Evolutionary conservation across 495 filamentous ascomycete species (phyloP).

Genomic region (Penicillium bovifimosum): DNA sequence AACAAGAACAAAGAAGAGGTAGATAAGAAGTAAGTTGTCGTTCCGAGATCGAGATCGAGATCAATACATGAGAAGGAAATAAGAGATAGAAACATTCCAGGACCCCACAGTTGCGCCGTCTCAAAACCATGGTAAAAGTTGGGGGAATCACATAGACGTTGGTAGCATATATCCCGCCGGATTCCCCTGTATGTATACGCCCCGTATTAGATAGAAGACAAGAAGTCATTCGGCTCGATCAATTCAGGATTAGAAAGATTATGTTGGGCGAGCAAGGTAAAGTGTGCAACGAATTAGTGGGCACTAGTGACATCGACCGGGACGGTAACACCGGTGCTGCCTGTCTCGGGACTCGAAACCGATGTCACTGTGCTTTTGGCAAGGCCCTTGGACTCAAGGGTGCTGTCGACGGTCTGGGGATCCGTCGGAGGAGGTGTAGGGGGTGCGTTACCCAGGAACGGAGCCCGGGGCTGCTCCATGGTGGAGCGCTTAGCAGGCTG

Average conservation of each 20-base stretch:
- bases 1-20: constrained; percentile 16
- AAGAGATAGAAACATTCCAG: constrained; percentile 21
- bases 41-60: constrained; percentile 14
- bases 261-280: constrained; percentile 35
- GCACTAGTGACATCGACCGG: constrained; percentile 28
- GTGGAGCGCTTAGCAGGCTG: constrained; percentile 36
- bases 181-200: constrained; percentile 42
- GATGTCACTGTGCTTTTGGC: constrained; percentile 33
- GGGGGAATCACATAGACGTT: constrained; percentile 18
- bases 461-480: constrained; percentile 25
- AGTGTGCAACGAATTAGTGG: constrained; percentile 27
- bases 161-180: constrained; percentile 30
- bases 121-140: constrained; percentile 29
- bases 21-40: constrained; percentile 10
- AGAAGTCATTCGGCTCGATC: constrained; percentile 20
- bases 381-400: constrained; percentile 30
- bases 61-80: constrained; percentile 10
- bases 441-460: constrained; percentile 35
- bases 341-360: constrained; percentile 30
- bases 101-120: constrained; percentile 32
- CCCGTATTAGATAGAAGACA: constrained; percentile 34
- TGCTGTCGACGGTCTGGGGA: constrained; percentile 28
- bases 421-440: constrained; percentile 44
- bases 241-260: constrained; percentile 28
- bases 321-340: constrained; percentile 27